Base-by-base conservation (phyloP, 139 green algal species). In the Closterium sp. region DNA sequence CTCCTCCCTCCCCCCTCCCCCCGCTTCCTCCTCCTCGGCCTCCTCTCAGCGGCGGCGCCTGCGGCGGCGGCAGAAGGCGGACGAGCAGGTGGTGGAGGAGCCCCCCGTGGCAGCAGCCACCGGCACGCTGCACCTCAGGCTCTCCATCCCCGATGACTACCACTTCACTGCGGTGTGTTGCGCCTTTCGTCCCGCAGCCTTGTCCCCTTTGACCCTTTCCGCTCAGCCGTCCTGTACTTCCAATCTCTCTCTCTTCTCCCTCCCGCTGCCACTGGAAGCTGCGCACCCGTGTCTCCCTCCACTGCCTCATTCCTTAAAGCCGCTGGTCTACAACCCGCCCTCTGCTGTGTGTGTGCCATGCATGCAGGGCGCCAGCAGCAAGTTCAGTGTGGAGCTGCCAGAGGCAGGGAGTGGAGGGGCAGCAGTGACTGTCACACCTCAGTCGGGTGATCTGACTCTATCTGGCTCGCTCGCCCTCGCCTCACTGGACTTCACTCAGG, bases 101-200 rank as follows among this genome's bases (percentile, higher is more conserved):
- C n/a, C 43, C 19, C 86, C 90, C 28, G 90, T 93, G 30, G 87
- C 28, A 31, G 85, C 89, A 19, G n/a, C 38, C n/a, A 38, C 69
- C 35, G 94, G 87, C 33, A 38, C 90, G 91, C 92, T 97, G 6
- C 81, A 36, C 21, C 25, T 97, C 30, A 84, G 35, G 0, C 88
- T 97, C 34, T 32, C 12, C 3, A 95, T 97, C 32, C 95, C 95
- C 16, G 28, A 33, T 0, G 92, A 89, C 12, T 97, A 97, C 88
- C 95, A 97, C 93, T 94, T 96, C 38, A 97, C 95, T 3, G 89
- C 94, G 28, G 95, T 93, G 84, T 33, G n/a, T 19, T 19, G 23
- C 55, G 55, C 55, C 55, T 19, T 76, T 16, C 55, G 23, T 19
- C 55, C 55, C 7, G 9, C 55, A 28, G 12, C 55, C 55, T 28